A percentile compares a stretch with the other conserved stretches of the same genome.
Evolutionary conservation across 1,139 yeast genomes (phyloP).

Genomic region (Meyerozyma sp.): DNA sequence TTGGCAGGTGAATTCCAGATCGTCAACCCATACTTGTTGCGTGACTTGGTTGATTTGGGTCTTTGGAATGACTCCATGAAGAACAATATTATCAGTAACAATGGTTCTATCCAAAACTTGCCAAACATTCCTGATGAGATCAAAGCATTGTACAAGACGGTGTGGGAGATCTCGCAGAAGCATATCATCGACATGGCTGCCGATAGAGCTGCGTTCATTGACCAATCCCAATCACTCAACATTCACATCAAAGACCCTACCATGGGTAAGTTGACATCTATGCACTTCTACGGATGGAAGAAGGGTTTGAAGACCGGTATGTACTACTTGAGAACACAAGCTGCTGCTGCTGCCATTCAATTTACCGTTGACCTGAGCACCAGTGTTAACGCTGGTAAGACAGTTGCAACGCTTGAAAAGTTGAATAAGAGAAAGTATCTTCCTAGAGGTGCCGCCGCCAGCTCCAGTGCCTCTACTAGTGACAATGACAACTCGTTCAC

Average conservation of each 20-base stretch:
- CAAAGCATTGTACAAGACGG: constrained; percentile 82
- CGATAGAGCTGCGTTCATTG: constrained; percentile 88
- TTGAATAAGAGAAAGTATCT: constrained; percentile 50
- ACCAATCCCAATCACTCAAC: constrained; percentile 91
- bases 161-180: constrained; percentile 94
- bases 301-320: constrained; percentile 96
- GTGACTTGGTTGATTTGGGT: constrained; percentile 78
- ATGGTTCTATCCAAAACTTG: constrained; percentile 83
- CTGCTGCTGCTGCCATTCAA: constrained; percentile 91
- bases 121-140: constrained; percentile 72
- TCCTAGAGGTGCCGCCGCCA: constrained; percentile 22
- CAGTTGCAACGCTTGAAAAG: constrained; percentile 49
- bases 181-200: constrained; percentile 92
- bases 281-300: constrained; percentile 98
- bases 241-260: constrained; percentile 83
- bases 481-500: constrained; percentile 10
- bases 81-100: constrained; percentile 68
- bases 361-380: constrained; percentile 61
- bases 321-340: constrained; percentile 94
- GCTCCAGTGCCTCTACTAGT: constrained; percentile 15
- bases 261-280: constrained; percentile 89
- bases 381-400: constrained; percentile 40
- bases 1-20: constrained; percentile 86
- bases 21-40: constrained; percentile 76
- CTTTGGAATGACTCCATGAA: constrained; percentile 80